Evolutionary conservation across 371 early-diverging fungal genomes (phyloP).

Genomic region (Mycotypha africana): DNA sequence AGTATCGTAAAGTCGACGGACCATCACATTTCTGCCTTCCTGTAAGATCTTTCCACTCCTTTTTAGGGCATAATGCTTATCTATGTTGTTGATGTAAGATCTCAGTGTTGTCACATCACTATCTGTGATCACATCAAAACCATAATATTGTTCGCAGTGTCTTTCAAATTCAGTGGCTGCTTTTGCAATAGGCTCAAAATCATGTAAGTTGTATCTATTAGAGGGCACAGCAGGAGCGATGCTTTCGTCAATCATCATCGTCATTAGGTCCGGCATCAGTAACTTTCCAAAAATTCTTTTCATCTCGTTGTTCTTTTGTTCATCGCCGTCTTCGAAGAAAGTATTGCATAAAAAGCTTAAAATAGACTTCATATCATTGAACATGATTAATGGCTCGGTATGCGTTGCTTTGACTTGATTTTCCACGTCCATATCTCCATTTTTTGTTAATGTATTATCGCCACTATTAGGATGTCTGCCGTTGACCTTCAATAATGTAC

Average conservation of each 20-base stretch:
- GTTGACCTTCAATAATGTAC: too few species aligned
- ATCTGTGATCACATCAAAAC: slow-evolving; percentile 1
- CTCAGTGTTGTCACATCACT: slow-evolving; percentile 2
- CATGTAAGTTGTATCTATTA: slow-evolving; percentile 7
- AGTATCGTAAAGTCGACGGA: slow-evolving; percentile 34
- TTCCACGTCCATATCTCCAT: too few species aligned
- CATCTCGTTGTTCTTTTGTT: background rate
- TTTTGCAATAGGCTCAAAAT: slow-evolving; percentile 11
- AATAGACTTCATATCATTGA: slow-evolving; percentile 12
- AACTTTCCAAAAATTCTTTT: slow-evolving; percentile 16
- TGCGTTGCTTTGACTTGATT: too few species aligned
- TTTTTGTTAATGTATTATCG: too few species aligned
- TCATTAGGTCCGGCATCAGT: slow-evolving; percentile 12
- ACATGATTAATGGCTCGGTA: slow-evolving; percentile 8
- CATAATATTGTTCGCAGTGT: background rate
- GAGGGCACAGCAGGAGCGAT: slow-evolving; percentile 19
- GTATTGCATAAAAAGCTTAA: slow-evolving; percentile 10
- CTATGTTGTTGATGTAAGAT: slow-evolving; percentile 22
- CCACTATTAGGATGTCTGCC: too few species aligned
- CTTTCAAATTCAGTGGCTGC: slow-evolving; percentile 14
- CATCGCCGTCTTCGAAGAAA: slow-evolving; percentile 2
- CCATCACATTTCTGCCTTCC: slow-evolving; percentile 36
- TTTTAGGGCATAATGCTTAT: slow-evolving; percentile 33
- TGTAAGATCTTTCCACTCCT: slow-evolving; percentile 23
- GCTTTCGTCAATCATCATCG: slow-evolving; percentile 6